These are phyloP conservation scores for Termitomyces heimii DNA, from an alignment of 768 basidiomycete species.

Conservation along the genomic window DNA sequence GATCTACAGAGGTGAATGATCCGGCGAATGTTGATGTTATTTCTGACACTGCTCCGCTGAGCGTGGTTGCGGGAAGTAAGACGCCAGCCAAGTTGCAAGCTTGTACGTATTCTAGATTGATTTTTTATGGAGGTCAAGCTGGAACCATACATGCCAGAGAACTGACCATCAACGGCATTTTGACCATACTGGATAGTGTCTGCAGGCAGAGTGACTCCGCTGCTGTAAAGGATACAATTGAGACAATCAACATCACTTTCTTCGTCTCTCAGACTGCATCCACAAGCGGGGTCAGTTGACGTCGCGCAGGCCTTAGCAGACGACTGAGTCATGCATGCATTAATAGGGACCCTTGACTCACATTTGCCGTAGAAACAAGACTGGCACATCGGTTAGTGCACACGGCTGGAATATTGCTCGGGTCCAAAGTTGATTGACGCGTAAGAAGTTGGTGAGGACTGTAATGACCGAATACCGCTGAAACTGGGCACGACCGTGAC, in stretches of 20 bases:
- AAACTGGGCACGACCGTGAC: background rate
- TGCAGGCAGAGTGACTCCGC: background rate
- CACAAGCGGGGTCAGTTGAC: background rate
- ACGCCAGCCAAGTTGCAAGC: constrained; percentile 7
- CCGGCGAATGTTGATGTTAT: background rate
- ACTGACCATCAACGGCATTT: background rate
- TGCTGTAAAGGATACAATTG: constrained; percentile 7
- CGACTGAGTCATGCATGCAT: background rate
- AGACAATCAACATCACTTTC: constrained; percentile 7
- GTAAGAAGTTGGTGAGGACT: constrained; percentile 7
- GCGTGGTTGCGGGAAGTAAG: constrained; percentile 7
- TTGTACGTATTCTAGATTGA: constrained; percentile 4
- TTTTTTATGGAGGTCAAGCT: background rate
- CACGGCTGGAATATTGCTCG: constrained; percentile 2
- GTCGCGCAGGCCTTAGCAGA: constrained; percentile 1
- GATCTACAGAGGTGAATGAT: background rate
- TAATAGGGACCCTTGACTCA: background rate
- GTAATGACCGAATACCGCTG: background rate
- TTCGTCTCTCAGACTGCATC: constrained; percentile 6
- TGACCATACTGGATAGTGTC: background rate
- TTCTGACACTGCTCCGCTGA: constrained; percentile 4
- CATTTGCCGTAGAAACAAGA: constrained; percentile 1
- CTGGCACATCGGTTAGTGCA: constrained; percentile 1
- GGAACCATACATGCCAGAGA: background rate
- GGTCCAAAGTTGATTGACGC: constrained; percentile 9